phyloP scores from a whole-genome alignment of 1,284 basidiomycete species.

The Trichosporon inkin region DNA sequence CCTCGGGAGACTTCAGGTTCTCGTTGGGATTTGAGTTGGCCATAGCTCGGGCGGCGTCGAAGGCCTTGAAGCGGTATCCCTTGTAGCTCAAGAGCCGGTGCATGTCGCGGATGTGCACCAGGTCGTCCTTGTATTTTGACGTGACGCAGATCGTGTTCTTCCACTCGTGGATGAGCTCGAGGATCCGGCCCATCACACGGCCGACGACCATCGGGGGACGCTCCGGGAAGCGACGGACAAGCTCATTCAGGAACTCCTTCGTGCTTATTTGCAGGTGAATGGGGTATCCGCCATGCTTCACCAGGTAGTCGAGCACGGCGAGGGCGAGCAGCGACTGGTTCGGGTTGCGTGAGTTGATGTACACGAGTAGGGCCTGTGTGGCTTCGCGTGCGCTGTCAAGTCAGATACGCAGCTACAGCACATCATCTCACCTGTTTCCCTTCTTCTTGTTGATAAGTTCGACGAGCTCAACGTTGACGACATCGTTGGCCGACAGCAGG shows the following conservation, averaged over 20 bases:
- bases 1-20: slow-evolving; percentile 47
- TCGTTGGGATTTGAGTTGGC: slow-evolving; percentile 53
- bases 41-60: slow-evolving; percentile 54
- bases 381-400: slow-evolving; percentile 36
- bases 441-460: slow-evolving; percentile 93
- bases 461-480: slow-evolving; percentile 86
- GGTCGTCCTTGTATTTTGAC: slow-evolving; percentile 91
- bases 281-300: slow-evolving; percentile 92
- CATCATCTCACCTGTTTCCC: slow-evolving; percentile 74
- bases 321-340: slow-evolving; percentile 42
- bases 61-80: slow-evolving; percentile 81
- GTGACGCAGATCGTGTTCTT: slow-evolving; percentile 88
- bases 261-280: slow-evolving; percentile 97
- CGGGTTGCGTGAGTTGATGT: slow-evolving; percentile 48
- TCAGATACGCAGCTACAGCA: background rate
- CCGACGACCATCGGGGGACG: slow-evolving; percentile 91
- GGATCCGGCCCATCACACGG: slow-evolving; percentile 87
- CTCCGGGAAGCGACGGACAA: slow-evolving; percentile 96
- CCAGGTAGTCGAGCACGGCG: slow-evolving; percentile 82
- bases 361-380: slow-evolving; percentile 54
- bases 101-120: slow-evolving; percentile 98
- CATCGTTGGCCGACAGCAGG: slow-evolving; percentile 82
- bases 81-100: slow-evolving; percentile 92
- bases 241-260: slow-evolving; percentile 97
- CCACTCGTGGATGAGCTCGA: slow-evolving; percentile 88